Evolutionary conservation across 1,284 basidiomycete genomes (phyloP).

Genomic region (Cryptococcus sp.): DNA sequence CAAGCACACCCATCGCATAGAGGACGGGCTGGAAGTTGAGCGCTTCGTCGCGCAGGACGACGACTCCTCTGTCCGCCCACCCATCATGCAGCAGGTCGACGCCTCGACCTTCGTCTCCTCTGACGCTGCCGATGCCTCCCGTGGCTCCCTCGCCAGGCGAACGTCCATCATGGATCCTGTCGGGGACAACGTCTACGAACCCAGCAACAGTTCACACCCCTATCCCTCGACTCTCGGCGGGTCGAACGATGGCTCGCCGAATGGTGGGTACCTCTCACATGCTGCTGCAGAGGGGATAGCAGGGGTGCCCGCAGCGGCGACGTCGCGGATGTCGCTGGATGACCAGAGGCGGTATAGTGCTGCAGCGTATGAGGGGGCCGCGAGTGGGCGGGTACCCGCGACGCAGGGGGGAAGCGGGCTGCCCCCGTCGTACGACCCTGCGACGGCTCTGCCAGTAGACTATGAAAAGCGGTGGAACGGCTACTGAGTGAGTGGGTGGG

Average conservation of each 20-base stretch:
- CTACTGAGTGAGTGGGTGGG: too few relatives aligned
- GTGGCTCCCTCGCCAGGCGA: conserved; percentile 8
- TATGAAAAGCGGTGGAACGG: too few relatives aligned
- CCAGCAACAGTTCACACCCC: conserved; percentile 9
- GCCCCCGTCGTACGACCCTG: too few relatives aligned
- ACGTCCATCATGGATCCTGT: conserved; percentile 37
- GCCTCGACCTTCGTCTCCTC: conserved; percentile 11
- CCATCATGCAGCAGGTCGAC: conserved; percentile 28
- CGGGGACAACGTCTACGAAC: conserved; percentile 19
- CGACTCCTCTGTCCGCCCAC: conserved; percentile 25
- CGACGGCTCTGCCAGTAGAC: too few relatives aligned
- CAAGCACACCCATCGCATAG: conserved; percentile 39
- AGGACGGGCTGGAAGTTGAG: conserved; percentile 47
- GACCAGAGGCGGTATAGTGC: background rate
- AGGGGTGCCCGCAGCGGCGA: background rate
- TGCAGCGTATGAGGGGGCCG: conserved; percentile 21
- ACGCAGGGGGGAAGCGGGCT: too few relatives aligned
- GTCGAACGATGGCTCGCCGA: background rate
- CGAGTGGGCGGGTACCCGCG: conserved; percentile 6
- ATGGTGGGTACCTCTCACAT: background rate
- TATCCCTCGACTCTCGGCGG: conserved; percentile 7
- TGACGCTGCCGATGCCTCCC: background rate
- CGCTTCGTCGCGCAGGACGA: conserved; percentile 32
- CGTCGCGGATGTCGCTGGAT: too few relatives aligned
- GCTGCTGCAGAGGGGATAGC: background rate